Evolutionary conservation across 345 rosid genomes (phyloP), one percentile per base, ranked within the genome.

Genomic region (Linum lewisii): DNA sequence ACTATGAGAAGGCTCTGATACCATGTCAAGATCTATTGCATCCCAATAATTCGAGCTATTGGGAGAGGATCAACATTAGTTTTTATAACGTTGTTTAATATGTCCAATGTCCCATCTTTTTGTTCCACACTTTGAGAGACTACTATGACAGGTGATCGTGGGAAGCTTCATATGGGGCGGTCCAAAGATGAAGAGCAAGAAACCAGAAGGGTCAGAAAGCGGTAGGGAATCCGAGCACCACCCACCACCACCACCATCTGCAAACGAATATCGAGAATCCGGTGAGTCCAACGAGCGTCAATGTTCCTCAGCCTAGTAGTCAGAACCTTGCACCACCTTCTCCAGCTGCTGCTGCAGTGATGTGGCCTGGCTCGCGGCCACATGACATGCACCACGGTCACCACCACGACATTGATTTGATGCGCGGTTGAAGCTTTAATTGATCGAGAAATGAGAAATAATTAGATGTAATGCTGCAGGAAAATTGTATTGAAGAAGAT

Each of bases 151-250:
- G 99, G 95, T 89, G 51, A 87, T 89, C n/a, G 80, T 84, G 51
- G 99, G 99, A 63, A 93, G 95, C 81, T 93, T 89, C 70, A 21
- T 83, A 3, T 87, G 84, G 94, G 90, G 84, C 64, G 84, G 83
- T 66, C 73, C 94, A 42, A 93, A 84, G 78, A 63, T 68, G 16
- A 86, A 88, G 82, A 81, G 50, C 80, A 87, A 83, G 78, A 83
- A 85, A 71, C 78, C 61, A 19, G 90, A 76, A 58, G 84, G 70
- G 66, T 52, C 80, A 7, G 82, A 78, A 72, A 77, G 65, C 38
- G 60, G 74, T 18, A 65, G 76, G 9, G 56, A 42, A 42, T 42
- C 47, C 47, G 47, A 42, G 47, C 47, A 42, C 15, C 32, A 26
- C 3, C 34, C 47, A 42, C 15, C 32, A 26, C 3, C 34, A 29